Percentiles rank a stretch among this genome's conserved stretches.
Evolutionary conservation across 805 yeast genomes (phyloP).

Genomic region (Saccharomycopsis fermentans): DNA sequence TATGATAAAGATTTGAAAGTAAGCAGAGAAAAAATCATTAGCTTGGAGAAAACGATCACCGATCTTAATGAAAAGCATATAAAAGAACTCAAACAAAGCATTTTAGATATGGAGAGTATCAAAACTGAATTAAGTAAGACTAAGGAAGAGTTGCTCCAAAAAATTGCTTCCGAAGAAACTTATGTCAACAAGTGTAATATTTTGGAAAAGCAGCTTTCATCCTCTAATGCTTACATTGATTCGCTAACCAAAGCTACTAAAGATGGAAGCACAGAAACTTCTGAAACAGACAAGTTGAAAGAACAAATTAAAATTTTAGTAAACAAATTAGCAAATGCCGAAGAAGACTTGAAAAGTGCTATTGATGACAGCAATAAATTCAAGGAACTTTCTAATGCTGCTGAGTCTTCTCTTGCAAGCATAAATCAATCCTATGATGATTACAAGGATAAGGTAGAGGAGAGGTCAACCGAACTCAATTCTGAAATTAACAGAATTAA

Average conservation of each 20-base stretch:
- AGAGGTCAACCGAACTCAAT: background rate
- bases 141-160: slow-evolving; percentile 33
- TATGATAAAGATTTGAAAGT: slow-evolving; percentile 37
- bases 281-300: slow-evolving; percentile 11
- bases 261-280: background rate
- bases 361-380: slow-evolving; percentile 51
- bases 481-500: slow-evolving; percentile 14
- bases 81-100: slow-evolving; percentile 46
- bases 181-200: slow-evolving; percentile 30
- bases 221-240: slow-evolving; percentile 21
- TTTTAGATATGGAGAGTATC: slow-evolving; percentile 51
- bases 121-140: slow-evolving; percentile 34
- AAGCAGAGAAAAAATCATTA: slow-evolving; percentile 37
- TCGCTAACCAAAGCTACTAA: slow-evolving; percentile 17
- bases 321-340: slow-evolving; percentile 30
- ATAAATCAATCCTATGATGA: slow-evolving; percentile 46
- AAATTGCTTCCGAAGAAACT: slow-evolving; percentile 30
- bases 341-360: slow-evolving; percentile 46
- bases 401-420: slow-evolving; percentile 53
- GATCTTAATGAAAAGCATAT: slow-evolving; percentile 33
- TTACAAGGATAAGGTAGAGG: slow-evolving; percentile 25
- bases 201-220: slow-evolving; percentile 24
- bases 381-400: slow-evolving; percentile 50
- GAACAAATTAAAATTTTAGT: slow-evolving; percentile 16
- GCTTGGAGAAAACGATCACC: slow-evolving; percentile 42